Base-by-base conservation (phyloP, 345 rosid species). In the Ceriops tagal region DNA sequence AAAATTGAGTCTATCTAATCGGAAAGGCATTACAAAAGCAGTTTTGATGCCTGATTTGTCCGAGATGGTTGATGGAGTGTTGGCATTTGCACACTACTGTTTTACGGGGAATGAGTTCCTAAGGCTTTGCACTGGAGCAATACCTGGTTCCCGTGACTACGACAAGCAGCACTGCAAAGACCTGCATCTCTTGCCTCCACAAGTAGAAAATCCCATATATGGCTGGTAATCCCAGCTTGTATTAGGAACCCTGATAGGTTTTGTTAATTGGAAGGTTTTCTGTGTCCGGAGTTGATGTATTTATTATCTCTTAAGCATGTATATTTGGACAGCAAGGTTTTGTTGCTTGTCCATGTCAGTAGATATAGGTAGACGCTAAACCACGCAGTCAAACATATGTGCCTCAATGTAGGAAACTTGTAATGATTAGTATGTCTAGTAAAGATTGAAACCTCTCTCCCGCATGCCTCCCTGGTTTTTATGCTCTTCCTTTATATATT, bases 51-150 rank as follows among this genome's bases (percentile, higher is more conserved):
- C 96, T n/a, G 84, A 79, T 67, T 67, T 88, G 53, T 65, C 85
- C 0, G 87, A 84, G 71, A 71, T 88, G 73, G 83, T 83, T 27
- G 99, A 95, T 77, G 93, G 97, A 60, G 96, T 96, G 30, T 65
- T 95, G 71, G 96, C 99, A 24, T 90, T 92, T 69, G 87, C 93
- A 39, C 97, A 95, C 76, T 88, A 85, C 66, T 88, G 92, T 76
- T 58, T 95, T 62, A 95, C 96, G 0, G 96, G 99, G 71, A 95
- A 88, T 56, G 96, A 92, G 81, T 84, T 95, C 67, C 87, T 95
- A 69, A 81, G 96, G 76, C 79, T 72, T 20, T 92, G 93, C 70
- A 88, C 88, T 0, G 99, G 97, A 58, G 99, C 97, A 22, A 84
- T 88, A 64, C 99, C 96, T 5, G 86, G 86, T 61, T 82, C 99